Evolutionary conservation across 495 filamentous ascomycete genomes (phyloP), one percentile per base, ranked within the genome.

Genomic region (Penicillium arizonense): DNA sequence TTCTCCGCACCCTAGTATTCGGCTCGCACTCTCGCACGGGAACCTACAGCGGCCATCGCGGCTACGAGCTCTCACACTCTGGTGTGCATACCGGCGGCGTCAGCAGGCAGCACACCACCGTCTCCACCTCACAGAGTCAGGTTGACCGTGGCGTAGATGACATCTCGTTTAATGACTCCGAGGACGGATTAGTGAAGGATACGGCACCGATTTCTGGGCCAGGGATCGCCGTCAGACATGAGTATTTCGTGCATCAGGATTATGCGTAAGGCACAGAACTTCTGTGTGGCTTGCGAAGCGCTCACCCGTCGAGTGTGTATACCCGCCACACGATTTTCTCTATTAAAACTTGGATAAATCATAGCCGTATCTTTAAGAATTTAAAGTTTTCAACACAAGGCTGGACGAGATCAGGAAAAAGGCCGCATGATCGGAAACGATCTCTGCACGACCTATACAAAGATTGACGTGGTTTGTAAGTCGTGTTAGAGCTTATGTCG

Each of bases 1-100:
- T 62, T 20, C 54, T 65, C n/a, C 62, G 62, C 33, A 61, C 56
- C 5, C 48, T 65, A 2, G 39, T 65, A 21, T 65, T 65, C 44
- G 54, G 58, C 36, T 59, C 59, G 8, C 47, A 49, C 14, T 61
- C 61, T n/a, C 59, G 62, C 20, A 62, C 41, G 14, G 56, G 53
- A 24, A 62, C 62, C 21, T 61, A 61, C 44, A 54, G 49, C 43
- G 35, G 40, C 30, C 56, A 49, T 11, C 56, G 56, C 4, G 59
- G 52, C 4, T 63, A 48, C 30, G 43, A 45, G 28, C 43, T 45
- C 26, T 45, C 43, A 3, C 43, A 45, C 14, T 28, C 43, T 13
- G 43, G 43, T 14, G 8, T 45, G 9, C 42, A 44, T 18, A 44
- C 42, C 3, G 42, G 42, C 26, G 16, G 13, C 6, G 21, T 14